Evolutionary conservation across 129 eudicot genomes (phyloP).

Genomic region (carrot (Daucus carota)): DNA sequence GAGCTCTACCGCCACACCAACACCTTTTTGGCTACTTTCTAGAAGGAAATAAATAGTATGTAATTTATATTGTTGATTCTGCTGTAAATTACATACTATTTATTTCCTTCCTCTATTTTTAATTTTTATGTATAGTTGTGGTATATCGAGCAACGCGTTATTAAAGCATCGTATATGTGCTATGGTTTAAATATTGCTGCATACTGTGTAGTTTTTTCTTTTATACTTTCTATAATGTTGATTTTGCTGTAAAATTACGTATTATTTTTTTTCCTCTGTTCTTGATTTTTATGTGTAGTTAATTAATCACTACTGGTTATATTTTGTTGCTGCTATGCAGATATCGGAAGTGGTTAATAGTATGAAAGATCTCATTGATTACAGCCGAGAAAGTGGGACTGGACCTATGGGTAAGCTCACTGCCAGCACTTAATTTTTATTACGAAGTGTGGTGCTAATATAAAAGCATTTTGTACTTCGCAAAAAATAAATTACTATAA

Average conservation of each 20-base stretch:
- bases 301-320: neutral
- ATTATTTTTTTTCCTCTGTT: no score
- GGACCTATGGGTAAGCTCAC: conserved; percentile 91
- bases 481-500: neutral
- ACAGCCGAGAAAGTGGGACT: conserved; percentile 75
- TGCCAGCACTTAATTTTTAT: neutral
- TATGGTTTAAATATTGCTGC: neutral
- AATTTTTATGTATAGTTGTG: neutral
- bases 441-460: neutral
- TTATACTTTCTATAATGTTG: neutral
- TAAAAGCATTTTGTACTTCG: conserved; percentile 1
- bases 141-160: neutral
- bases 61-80: no score
- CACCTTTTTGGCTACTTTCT: no score
- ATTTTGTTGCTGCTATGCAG: conserved; percentile 39
- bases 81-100: neutral
- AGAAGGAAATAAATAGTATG: no score
- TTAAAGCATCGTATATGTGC: neutral
- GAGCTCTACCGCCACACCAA: no score
- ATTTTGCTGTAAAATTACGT: neutral
- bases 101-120: no score
- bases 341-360: conserved; percentile 99
- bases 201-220: neutral
- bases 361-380: conserved; percentile 98
- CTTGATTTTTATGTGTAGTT: neutral